phyloP scores from a whole-genome alignment of 73 alveolate species.

The Paramecium pentaurelia region DNA sequence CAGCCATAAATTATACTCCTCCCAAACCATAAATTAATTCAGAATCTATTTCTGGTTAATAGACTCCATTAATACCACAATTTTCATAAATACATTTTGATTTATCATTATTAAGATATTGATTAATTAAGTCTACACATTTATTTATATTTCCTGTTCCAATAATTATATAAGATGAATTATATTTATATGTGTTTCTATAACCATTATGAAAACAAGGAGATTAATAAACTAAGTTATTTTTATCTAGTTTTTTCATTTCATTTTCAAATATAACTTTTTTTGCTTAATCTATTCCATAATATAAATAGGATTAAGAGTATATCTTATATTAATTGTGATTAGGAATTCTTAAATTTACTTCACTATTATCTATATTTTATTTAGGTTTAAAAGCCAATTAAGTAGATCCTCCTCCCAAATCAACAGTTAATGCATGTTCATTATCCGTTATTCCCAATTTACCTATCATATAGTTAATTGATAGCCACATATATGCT shows the following conservation, averaged over 20 bases:
- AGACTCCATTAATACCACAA: slow-evolving; percentile 29
- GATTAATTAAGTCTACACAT: background rate
- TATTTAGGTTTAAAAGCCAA: slow-evolving; percentile 33
- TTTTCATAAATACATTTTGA: slow-evolving; percentile 5
- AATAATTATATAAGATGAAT: background rate
- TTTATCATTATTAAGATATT: slow-evolving; percentile 34
- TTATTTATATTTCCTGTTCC: slow-evolving; percentile 38
- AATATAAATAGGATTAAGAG: slow-evolving; percentile 30
- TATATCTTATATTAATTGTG: slow-evolving; percentile 40
- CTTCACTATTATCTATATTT: background rate
- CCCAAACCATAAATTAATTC: slow-evolving; percentile 48
- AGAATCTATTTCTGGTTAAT: slow-evolving; percentile 1
- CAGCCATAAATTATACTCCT: slow-evolving; percentile 51
- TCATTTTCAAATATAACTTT: background rate
- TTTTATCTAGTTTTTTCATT: background rate
- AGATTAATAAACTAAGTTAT: background rate
- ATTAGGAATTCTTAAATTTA: slow-evolving; percentile 29
- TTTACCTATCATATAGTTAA: slow-evolving; percentile 33
- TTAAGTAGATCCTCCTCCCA: slow-evolving; percentile 61
- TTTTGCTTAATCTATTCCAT: slow-evolving; percentile 43
- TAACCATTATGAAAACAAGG: slow-evolving; percentile 54
- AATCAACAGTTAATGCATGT: slow-evolving; percentile 53
- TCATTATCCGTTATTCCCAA: background rate
- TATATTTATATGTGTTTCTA: background rate
- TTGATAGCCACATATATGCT: slow-evolving; percentile 58